phyloP scores from a whole-genome alignment of 2,329 filamentous ascomycete genomes.

The Tricladium varicosporioides region DNA sequence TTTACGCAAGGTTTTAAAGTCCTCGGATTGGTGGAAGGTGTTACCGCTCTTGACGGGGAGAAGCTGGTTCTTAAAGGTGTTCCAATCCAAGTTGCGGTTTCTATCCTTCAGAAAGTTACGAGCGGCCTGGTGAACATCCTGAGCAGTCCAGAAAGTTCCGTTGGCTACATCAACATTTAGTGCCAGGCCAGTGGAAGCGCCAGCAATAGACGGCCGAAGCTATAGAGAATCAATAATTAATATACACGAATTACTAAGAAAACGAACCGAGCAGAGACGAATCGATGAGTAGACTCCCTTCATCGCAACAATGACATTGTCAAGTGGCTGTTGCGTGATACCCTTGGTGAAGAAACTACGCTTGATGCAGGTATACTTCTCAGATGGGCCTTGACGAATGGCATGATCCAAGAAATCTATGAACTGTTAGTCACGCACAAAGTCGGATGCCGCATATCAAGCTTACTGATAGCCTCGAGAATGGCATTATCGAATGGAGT shows the following conservation, averaged over 20 bases:
- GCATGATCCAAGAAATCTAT: conserved; percentile 83
- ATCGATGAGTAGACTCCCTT: conserved; percentile 90
- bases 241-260: neutral
- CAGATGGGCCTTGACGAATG: conserved; percentile 74
- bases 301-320: conserved; percentile 69
- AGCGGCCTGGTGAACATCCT: conserved; percentile 37
- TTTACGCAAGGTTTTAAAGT: conserved; percentile 53
- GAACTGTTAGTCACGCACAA: conserved; percentile 4
- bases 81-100: conserved; percentile 24
- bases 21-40: conserved; percentile 40
- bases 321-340: conserved; percentile 45
- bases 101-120: conserved; percentile 30
- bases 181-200: conserved; percentile 57
- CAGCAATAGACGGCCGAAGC: conserved; percentile 21
- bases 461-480: conserved; percentile 72
- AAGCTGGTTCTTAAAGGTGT: conserved; percentile 24
- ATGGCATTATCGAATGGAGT: conserved; percentile 63
- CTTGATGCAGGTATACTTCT: conserved; percentile 68
- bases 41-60: conserved; percentile 16
- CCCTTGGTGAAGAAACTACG: conserved; percentile 69
- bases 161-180: conserved; percentile 93
- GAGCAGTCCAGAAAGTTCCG: conserved; percentile 75
- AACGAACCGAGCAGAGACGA: conserved; percentile 62
- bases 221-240: conserved; percentile 14
- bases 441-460: neutral